Evolutionary conservation across 805 yeast genomes (phyloP).

Genomic region (Yamadazyma scolyti): DNA sequence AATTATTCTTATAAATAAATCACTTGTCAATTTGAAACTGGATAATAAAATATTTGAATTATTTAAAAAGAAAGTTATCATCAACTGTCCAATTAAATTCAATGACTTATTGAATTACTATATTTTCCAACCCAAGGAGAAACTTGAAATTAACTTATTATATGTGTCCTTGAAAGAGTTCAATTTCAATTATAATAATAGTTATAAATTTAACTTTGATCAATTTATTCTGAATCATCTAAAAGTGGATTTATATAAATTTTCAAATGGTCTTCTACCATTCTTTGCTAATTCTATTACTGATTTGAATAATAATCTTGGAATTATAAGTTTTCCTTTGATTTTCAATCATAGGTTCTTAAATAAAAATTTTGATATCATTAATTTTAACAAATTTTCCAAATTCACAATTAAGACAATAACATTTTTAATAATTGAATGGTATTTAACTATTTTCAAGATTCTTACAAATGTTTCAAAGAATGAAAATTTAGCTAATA

Average conservation of each 20-base stretch:
- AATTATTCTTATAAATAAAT: conserved; percentile 48
- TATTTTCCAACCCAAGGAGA: conserved; percentile 24
- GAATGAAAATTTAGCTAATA: conserved; percentile 16
- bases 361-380: conserved; percentile 12
- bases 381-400: conserved; percentile 20
- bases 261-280: conserved; percentile 14
- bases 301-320: conserved; percentile 47
- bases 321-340: conserved; percentile 48
- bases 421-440: conserved; percentile 36
- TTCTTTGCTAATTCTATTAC: conserved; percentile 9
- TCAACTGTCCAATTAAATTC: conserved; percentile 48
- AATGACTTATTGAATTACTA: conserved; percentile 49
- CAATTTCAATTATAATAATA: conserved; percentile 16
- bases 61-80: conserved; percentile 45
- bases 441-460: conserved; percentile 43
- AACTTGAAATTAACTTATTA: conserved; percentile 43
- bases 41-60: conserved; percentile 29
- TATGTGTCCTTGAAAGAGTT: conserved; percentile 47
- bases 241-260: conserved; percentile 8
- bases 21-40: conserved; percentile 7
- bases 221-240: conserved; percentile 7
- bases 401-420: conserved; percentile 22
- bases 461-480: conserved; percentile 26
- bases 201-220: conserved; percentile 7
- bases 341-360: conserved; percentile 35